A percentile compares a stretch with the other conserved stretches of the same genome.
phyloP scores from a whole-genome alignment of 78 protist species.

The Dictyostelium purpureum region DNA sequence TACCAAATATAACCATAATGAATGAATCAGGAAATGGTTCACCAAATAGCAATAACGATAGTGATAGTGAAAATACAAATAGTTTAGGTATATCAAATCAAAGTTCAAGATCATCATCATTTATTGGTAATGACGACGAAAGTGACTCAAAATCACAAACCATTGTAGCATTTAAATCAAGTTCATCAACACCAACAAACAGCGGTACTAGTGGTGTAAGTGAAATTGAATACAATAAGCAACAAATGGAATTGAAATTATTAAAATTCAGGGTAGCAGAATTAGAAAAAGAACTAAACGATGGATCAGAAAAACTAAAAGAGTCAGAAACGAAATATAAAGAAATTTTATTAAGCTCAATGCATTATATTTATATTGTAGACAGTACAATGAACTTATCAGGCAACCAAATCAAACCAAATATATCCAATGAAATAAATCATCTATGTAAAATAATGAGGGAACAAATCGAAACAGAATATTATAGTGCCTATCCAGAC shows the following conservation, averaged over 20 bases:
- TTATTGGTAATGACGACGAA: not conserved
- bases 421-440: constrained; percentile 23
- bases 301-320: constrained; percentile 1
- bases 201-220: no score
- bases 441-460: constrained; percentile 60
- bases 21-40: no score
- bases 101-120: constrained; percentile 21
- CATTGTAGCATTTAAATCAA: not conserved
- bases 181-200: not conserved
- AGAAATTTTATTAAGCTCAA: constrained; percentile 55
- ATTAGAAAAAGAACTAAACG: constrained; percentile 7
- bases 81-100: not conserved
- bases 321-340: constrained; percentile 48
- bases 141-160: constrained; percentile 20
- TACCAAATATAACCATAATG: not conserved
- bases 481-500: constrained; percentile 33
- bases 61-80: not conserved
- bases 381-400: constrained; percentile 38
- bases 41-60: not conserved
- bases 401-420: constrained; percentile 18
- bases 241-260: constrained; percentile 11
- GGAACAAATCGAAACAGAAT: constrained; percentile 69
- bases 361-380: constrained; percentile 67
- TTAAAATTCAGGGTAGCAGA: constrained; percentile 17
- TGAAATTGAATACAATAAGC: not conserved